Base-by-base conservation (phyloP, 2,329 filamentous ascomycete species). In the Lanzia echinophila region DNA sequence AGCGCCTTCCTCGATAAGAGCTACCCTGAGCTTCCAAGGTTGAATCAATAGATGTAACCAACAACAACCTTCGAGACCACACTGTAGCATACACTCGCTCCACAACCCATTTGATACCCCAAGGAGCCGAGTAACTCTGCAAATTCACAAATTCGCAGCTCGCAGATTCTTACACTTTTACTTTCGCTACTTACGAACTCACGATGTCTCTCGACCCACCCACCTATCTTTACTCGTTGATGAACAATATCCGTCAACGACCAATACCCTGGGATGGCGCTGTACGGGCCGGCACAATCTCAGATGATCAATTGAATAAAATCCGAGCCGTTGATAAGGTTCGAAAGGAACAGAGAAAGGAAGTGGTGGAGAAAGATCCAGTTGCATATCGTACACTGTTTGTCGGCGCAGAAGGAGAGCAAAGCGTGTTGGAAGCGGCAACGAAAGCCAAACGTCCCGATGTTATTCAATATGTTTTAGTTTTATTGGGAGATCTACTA, bases 201-300 rank as follows among this genome's bases (percentile, higher is more conserved):
- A 62, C 47, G 42, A 96, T 96, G 91, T 92, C 90, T 70, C 82
- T 95, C 71, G 90, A 96, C 70, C 87, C 90, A 63, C 91, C 91
- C 56, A 88, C 88, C 56, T 96, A 96, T 72, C 81, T 88, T 61
- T 79, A 83, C 69, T 92, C 90, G 63, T 81, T 96, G 63, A 91
- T 96, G 77, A 95, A 89, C 82, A 97, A 97, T 78, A 96, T 97
- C 71, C 89, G 94, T 69, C 87, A 89, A 68, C 84, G 94, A 63
- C 91, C 91, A 61, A 96, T 99, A 73, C 91, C 92, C 55, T 99
- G 94, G 94, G 92, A 97, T 73, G 92, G 92, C 66, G 91, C 92
- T 66, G 90, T 95, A 62, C 84, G 94, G 71, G 90, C 90, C 64
- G 90, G 91, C 71, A 94, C 90, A 67, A 88, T 99, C 73, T 95